Percentiles rank a stretch among this genome's conserved stretches.
Evolutionary conservation across 1,284 basidiomycete genomes (phyloP).

Genomic region (Puccinia polysora): DNA sequence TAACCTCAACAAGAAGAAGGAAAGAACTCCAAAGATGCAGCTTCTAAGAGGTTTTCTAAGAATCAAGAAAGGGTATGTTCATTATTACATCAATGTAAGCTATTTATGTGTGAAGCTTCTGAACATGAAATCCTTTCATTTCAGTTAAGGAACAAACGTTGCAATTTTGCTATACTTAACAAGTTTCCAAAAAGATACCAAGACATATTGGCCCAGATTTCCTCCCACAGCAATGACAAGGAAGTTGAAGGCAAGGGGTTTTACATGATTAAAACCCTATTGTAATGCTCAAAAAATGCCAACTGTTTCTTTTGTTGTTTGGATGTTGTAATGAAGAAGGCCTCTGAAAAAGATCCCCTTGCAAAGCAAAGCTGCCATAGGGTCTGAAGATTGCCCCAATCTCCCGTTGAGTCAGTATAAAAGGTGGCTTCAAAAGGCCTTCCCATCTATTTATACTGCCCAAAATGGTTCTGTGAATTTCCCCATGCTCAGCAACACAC

Average conservation of each 20-base stretch:
- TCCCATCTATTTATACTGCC: constrained; percentile 35
- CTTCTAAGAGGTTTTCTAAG: neutral
- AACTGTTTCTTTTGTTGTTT: constrained; percentile 10
- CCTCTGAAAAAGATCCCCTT: neutral
- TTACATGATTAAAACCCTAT: constrained; percentile 20
- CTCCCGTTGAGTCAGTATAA: neutral
- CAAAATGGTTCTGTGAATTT: constrained; percentile 17
- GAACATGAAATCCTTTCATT: neutral
- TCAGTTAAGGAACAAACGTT: constrained; percentile 9
- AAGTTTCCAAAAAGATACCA: constrained; percentile 28
- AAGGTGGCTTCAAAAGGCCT: constrained; percentile 18
- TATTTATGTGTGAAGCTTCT: too few species aligned
- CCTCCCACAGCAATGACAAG: constrained; percentile 36
- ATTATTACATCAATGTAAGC: too few species aligned
- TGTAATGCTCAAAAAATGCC: constrained; percentile 24
- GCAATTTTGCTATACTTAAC: neutral
- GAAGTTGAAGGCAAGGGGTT: neutral
- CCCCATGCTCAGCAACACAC: constrained; percentile 1
- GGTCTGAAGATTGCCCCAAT: constrained; percentile 12
- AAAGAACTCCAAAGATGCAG: neutral
- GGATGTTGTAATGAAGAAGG: constrained; percentile 20
- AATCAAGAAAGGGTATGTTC: neutral
- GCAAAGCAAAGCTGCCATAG: neutral
- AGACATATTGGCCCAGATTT: neutral
- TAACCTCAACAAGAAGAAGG: too few species aligned